Evolutionary conservation across 805 yeast genomes (phyloP).

Genomic region (Candida oleophila): DNA sequence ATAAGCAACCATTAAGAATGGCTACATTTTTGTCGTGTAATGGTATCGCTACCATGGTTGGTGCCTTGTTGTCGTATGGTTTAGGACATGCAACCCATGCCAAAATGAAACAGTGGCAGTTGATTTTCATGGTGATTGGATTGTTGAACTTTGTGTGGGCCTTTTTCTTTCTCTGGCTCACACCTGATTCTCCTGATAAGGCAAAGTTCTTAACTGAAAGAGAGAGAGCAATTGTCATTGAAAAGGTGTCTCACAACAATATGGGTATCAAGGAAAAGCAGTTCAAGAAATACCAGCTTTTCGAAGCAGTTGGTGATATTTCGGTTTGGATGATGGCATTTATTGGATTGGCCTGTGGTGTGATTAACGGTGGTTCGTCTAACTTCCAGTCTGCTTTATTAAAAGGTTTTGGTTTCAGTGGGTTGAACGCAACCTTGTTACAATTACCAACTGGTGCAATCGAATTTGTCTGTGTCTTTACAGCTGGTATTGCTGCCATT

Average conservation of each 20-base stretch:
- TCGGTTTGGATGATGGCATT: slow-evolving; percentile 18
- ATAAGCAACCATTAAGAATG: slow-evolving; percentile 32
- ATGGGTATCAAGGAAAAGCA: slow-evolving; percentile 24
- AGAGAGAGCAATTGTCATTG: slow-evolving; percentile 25
- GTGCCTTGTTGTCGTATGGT: slow-evolving; percentile 20
- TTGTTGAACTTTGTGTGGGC: slow-evolving; percentile 19
- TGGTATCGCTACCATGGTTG: slow-evolving; percentile 26
- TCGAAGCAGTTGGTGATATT: slow-evolving; percentile 20
- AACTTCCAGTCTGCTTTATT: slow-evolving; percentile 27
- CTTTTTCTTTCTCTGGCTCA: slow-evolving; percentile 14
- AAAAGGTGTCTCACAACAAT: slow-evolving; percentile 19
- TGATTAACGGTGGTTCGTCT: slow-evolving; percentile 27
- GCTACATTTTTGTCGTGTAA: slow-evolving; percentile 26
- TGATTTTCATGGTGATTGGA: slow-evolving; percentile 20
- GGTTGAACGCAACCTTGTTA: slow-evolving; percentile 25
- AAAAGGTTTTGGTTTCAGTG: slow-evolving; percentile 30
- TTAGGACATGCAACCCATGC: slow-evolving; percentile 26
- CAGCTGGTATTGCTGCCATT: slow-evolving; percentile 24
- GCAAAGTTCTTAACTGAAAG: slow-evolving; percentile 32
- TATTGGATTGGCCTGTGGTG: slow-evolving; percentile 28
- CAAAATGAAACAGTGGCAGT: slow-evolving; percentile 24
- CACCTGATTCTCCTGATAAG: slow-evolving; percentile 25
- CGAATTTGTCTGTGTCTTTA: slow-evolving; percentile 23
- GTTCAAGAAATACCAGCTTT: slow-evolving; percentile 19
- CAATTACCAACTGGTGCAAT: slow-evolving; percentile 27